Base-by-base conservation (phyloP, 768 basidiomycete genomes). In the Butyriboletus loyo region DNA sequence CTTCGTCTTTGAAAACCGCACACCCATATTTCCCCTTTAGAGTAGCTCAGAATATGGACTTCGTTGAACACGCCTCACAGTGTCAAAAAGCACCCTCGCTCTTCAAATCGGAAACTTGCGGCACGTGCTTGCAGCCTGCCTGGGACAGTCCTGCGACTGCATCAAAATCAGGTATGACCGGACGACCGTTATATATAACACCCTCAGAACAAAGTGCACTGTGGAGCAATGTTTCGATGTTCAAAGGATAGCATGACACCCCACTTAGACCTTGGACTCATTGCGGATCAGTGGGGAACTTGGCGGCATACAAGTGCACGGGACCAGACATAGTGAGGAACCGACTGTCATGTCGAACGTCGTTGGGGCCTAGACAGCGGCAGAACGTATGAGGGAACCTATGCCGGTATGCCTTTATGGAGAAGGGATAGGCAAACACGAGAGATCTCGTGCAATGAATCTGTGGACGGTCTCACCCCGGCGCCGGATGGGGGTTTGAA, bases 381-480 rank as follows among this genome's bases (percentile, higher is more conserved):
- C 42, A n/a, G 27, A 7, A 7, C 1, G 7, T 7, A 45, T 25
- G 39, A 37, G 56, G 56, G 36, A 35, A 35, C 28, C 32, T 7
- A 53, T 58, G 56, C 56, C 56, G 56, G 48, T 31, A 57, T 28
- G 15, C 30, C 37, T 31, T 45, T n/a, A 56, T 42, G 54, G 40
- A 41, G 30, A 55, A 37, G 17, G 34, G 36, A 55, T 44, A 56
- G 41, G 36, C 22, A 54, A 22, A 36, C 39, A 41, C 13, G 22
- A n/a, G 36, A 44, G 49, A 57, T 52, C 44, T 32, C 24, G 21
- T 22, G 15, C 49, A 57, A 46, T 42, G 49, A 52, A 52, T 43
- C 45, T 47, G 35, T 46, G 24, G 34, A 42, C 24, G 30, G 49
- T 51, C 55, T 46, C 30, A 28, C 28, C 43, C 43, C 24, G 28